phyloP scores from a whole-genome alignment of 169 alveolate species.

The Plasmodium blacklocki region DNA sequence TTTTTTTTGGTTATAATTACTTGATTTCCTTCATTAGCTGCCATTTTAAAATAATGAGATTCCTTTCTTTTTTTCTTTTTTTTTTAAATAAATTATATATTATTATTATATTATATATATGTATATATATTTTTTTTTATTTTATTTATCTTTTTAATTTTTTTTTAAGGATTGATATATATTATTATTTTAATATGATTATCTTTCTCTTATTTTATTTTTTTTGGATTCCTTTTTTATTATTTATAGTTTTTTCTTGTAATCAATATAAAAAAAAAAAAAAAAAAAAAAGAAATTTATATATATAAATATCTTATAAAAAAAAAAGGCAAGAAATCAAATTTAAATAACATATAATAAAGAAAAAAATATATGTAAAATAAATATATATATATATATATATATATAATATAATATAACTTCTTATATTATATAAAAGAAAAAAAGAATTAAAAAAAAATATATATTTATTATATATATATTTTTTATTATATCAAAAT shows the following conservation, averaged over 20 bases:
- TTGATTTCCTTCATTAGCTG: conserved; percentile 63
- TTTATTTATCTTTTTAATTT: conserved; percentile 3
- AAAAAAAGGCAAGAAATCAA: neutral
- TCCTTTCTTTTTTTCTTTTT: too few species aligned
- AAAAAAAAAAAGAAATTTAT: conserved; percentile 20
- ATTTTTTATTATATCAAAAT: too few species aligned
- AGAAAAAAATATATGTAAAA: too few species aligned
- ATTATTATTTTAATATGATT: too few species aligned
- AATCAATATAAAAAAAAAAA: neutral
- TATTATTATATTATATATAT: conserved; percentile 6
- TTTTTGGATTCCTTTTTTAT: conserved; percentile 5
- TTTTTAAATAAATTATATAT: neutral
- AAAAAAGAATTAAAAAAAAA: too few species aligned
- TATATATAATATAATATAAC: too few species aligned
- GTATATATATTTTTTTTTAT: conserved; percentile 6
- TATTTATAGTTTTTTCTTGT: neutral
- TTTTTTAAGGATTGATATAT: neutral
- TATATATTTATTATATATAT: too few species aligned
- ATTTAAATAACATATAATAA: conserved; percentile 14
- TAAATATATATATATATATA: too few species aligned
- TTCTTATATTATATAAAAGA: too few species aligned
- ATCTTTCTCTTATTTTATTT: too few species aligned
- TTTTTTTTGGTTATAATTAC: conserved; percentile 12
- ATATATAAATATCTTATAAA: neutral
- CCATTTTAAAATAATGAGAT: conserved; percentile 26